Conservation (phyloP, 495 filamentous ascomycete genomes). For the Pyrenopolyporus hunteri region DNA sequence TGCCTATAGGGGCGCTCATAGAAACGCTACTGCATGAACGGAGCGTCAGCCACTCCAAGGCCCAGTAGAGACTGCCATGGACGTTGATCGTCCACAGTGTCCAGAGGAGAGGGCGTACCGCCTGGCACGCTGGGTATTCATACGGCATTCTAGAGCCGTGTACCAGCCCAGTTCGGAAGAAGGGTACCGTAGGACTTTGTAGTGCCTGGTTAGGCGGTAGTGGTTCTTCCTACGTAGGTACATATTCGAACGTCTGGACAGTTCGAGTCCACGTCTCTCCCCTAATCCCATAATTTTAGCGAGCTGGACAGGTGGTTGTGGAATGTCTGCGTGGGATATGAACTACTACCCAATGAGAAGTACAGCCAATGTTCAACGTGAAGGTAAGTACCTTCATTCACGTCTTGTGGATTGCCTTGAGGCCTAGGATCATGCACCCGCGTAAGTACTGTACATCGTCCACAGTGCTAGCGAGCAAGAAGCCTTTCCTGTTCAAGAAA, state of each 20-base stretch:
- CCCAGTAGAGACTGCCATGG: constrained; percentile 9
- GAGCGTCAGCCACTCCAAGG: constrained; percentile 14
- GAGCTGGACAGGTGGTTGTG: background rate
- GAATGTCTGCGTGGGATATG: background rate
- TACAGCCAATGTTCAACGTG: background rate
- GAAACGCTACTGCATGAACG: constrained; percentile 26
- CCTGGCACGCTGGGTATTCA: background rate
- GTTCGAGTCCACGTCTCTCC: background rate
- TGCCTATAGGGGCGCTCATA: constrained; percentile 1
- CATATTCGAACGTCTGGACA: background rate
- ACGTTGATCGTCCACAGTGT: constrained; percentile 26
- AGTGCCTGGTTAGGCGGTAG: background rate
- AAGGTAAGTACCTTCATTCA: background rate
- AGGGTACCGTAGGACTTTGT: constrained; percentile 8
- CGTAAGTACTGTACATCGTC: background rate
- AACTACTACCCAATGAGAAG: constrained; percentile 3
- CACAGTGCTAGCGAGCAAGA: background rate
- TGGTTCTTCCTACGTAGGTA: background rate
- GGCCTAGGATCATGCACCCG: constrained; percentile 3
- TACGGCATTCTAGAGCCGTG: constrained; percentile 9
- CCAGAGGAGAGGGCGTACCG: background rate
- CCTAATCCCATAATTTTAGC: background rate
- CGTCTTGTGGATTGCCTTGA: constrained; percentile 8
- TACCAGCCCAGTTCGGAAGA: constrained; percentile 6
- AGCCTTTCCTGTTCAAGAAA: background rate